phyloP scores from a whole-genome alignment of 768 basidiomycete genomes.

The Lyophyllum decastes region DNA sequence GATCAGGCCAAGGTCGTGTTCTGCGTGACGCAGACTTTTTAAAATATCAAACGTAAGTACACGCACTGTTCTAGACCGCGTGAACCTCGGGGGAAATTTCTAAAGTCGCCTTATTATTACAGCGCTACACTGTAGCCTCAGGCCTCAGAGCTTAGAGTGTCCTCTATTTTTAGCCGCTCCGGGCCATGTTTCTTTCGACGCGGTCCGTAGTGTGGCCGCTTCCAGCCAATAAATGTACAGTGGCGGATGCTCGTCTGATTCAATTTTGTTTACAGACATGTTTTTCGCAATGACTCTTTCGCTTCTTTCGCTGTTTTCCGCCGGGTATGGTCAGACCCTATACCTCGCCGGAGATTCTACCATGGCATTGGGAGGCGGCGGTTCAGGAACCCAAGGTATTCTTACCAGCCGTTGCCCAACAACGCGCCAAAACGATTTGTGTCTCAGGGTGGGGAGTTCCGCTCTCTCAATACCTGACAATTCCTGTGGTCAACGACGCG shows the following conservation, averaged over 20 bases:
- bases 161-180: not conserved
- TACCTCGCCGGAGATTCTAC: constrained; percentile 47
- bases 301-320: not conserved
- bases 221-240: constrained; percentile 14
- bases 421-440: not conserved
- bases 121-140: not conserved
- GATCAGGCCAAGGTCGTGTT: not conserved
- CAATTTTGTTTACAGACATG: not conserved
- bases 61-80: not conserved
- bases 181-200: not conserved
- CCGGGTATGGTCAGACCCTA: constrained; percentile 31
- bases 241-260: constrained; percentile 11
- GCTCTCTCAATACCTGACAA: constrained; percentile 23
- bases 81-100: not conserved
- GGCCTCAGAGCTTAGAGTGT: not conserved
- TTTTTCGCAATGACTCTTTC: not conserved
- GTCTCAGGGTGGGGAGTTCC: constrained; percentile 42
- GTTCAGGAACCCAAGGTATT: constrained; percentile 36
- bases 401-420: too few relatives aligned
- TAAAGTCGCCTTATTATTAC: not conserved
- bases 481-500: constrained; percentile 32
- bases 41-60: not conserved
- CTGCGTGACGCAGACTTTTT: not conserved
- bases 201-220: not conserved
- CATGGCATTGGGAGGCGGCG: constrained; percentile 41